These are phyloP conservation scores for Suillus cothurnatus DNA, from an alignment of 768 basidiomycete genomes.

Conservation along the genomic window DNA sequence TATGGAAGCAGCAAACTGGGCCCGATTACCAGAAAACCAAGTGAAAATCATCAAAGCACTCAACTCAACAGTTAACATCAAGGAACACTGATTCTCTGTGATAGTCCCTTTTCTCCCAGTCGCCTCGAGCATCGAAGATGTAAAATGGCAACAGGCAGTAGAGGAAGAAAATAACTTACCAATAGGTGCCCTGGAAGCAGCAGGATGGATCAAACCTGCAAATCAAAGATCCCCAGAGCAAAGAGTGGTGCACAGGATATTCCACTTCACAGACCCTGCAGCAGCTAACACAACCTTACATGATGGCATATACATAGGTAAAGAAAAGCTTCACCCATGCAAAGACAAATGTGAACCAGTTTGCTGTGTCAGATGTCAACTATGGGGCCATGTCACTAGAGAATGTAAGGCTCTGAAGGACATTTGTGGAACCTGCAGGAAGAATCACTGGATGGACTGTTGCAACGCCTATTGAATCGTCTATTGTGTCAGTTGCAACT, in stretches of 20 bases:
- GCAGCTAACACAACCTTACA: background rate
- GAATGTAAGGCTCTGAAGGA: background rate
- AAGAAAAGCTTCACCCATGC: background rate
- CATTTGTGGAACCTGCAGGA: background rate
- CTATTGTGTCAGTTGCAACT: background rate
- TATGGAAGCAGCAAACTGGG: accelerated
- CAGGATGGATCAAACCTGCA: background rate
- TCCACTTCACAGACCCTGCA: background rate
- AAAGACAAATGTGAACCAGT: background rate
- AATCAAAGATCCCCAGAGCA: background rate
- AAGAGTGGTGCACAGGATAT: background rate
- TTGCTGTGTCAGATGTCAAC: background rate
- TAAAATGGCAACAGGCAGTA: background rate
- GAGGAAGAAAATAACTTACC: background rate
- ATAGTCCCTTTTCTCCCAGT: background rate
- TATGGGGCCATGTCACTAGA: background rate
- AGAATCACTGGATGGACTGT: background rate
- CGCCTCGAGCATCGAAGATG: background rate
- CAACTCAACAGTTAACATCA: background rate
- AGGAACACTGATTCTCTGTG: accelerated
- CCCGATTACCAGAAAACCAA: accelerated
- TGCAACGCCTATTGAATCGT: background rate
- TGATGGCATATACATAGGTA: background rate
- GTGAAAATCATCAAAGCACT: background rate
- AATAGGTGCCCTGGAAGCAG: background rate